These are phyloP conservation scores for Fusarium sp. DNA, from an alignment of 2,329 filamentous ascomycete genomes.

Conservation along the genomic window DNA sequence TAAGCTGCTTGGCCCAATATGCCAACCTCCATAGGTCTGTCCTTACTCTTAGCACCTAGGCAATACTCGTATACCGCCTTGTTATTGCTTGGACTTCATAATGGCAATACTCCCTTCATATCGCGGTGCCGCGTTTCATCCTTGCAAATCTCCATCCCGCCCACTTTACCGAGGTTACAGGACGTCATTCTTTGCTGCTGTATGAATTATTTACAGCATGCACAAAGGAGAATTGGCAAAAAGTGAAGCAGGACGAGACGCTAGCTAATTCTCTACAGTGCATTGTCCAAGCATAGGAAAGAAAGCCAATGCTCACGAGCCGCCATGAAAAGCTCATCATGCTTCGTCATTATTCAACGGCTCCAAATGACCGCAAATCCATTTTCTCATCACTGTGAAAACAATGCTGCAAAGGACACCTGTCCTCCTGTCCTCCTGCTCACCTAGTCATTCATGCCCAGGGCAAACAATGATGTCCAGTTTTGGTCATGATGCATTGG, in stretches of 20 bases:
- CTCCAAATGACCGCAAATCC: constrained; percentile 11
- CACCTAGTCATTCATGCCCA: constrained; percentile 13
- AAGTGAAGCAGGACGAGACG: background rate
- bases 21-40: background rate
- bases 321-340: constrained; percentile 22
- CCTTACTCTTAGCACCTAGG: background rate
- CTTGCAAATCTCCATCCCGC: constrained; percentile 25
- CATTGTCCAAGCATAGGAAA: background rate
- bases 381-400: background rate
- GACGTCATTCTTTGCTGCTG: background rate
- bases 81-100: background rate
- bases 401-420: background rate
- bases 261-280: background rate
- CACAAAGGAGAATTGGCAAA: background rate
- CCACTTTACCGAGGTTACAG: constrained; percentile 24
- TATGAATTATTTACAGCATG: background rate
- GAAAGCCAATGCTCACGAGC: constrained; percentile 5
- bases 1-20: background rate
- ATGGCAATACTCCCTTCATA: constrained; percentile 6
- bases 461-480: constrained; percentile 29
- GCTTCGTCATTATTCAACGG: constrained; percentile 33
- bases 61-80: background rate
- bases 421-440: constrained; percentile 1
- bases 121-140: constrained; percentile 19
- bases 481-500: constrained; percentile 37